Conservation (phyloP, 2,329 filamentous ascomycete species). For the Myriosclerotinia duriaeana region DNA sequence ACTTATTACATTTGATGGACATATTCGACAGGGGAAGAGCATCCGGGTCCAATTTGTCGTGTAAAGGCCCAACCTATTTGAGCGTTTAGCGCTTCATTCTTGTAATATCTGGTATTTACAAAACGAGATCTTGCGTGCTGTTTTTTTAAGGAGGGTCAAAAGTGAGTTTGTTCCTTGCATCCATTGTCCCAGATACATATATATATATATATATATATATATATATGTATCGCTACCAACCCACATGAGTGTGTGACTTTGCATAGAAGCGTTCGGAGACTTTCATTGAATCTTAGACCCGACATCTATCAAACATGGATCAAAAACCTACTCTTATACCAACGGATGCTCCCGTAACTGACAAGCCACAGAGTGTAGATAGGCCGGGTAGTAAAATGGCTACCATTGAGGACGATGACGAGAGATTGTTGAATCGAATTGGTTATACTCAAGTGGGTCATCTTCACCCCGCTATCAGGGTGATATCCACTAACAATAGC, state of each 20-base stretch:
- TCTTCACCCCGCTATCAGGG: neutral
- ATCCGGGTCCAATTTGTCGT: neutral
- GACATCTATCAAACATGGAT: slow-evolving; percentile 11
- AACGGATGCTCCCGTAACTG: neutral
- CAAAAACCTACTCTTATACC: neutral
- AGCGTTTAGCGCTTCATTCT: slow-evolving; percentile 1
- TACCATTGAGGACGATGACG: slow-evolving; percentile 58
- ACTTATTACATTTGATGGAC: neutral
- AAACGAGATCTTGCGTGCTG: neutral
- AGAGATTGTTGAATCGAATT: slow-evolving; percentile 58
- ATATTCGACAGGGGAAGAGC: slow-evolving; percentile 5
- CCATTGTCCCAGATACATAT: neutral
- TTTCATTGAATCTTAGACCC: neutral
- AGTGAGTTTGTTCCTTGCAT: slow-evolving; percentile 1
- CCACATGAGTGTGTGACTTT: slow-evolving; percentile 19
- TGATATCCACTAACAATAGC: slow-evolving; percentile 5
- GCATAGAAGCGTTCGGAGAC: neutral
- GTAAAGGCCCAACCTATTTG: slow-evolving; percentile 3
- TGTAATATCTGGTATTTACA: neutral
- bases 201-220: slow-evolving; percentile 1
- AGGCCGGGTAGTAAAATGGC: slow-evolving; percentile 43
- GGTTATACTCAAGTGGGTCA: slow-evolving; percentile 59
- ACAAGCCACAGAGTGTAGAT: neutral
- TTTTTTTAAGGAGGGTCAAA: neutral
- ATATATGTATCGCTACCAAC: slow-evolving; percentile 1